Conservation (phyloP, 2,329 filamentous ascomycete genomes). For the Alternaria angustiovoidea region DNA sequence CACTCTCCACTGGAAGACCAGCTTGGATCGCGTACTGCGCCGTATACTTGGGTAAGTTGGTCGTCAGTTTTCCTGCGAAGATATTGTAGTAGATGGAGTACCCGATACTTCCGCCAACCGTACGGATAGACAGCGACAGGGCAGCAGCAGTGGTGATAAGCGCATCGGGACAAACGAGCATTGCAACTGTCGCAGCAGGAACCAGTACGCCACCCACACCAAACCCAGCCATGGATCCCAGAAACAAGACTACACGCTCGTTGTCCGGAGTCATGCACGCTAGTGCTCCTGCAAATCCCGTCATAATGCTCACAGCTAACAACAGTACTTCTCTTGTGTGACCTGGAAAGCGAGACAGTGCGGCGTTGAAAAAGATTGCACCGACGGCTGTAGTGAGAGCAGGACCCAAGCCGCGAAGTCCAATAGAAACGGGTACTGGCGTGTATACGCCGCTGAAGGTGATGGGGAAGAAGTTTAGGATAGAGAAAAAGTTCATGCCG, state of each 20-base stretch:
- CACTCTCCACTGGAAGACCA: constrained; percentile 49
- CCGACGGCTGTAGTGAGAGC: not conserved
- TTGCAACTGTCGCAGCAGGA: constrained; percentile 45
- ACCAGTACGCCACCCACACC: constrained; percentile 50
- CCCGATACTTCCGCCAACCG: constrained; percentile 49
- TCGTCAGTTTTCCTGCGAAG: constrained; percentile 40
- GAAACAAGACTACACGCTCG: constrained; percentile 35
- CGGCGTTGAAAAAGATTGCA: constrained; percentile 38
- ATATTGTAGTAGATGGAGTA: constrained; percentile 50
- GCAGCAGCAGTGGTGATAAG: constrained; percentile 50
- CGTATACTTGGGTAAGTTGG: constrained; percentile 36
- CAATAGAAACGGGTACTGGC: not conserved
- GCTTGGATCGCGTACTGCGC: constrained; percentile 45
- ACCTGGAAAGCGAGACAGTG: constrained; percentile 34
- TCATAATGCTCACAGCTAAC: constrained; percentile 42
- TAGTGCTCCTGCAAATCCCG: constrained; percentile 41
- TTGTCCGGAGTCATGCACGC: constrained; percentile 45
- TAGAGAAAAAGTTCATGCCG: not conserved
- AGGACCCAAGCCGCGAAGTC: not conserved
- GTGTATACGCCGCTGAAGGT: not conserved
- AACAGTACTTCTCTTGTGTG: constrained; percentile 41
- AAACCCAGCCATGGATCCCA: constrained; percentile 47
- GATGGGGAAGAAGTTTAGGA: not conserved
- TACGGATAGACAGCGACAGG: constrained; percentile 57
- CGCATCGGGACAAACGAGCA: constrained; percentile 45